Evolutionary conservation across 306 rosid species (phyloP), one percentile per base, ranked within the genome.

Genomic region (Canavalia gladiata): DNA sequence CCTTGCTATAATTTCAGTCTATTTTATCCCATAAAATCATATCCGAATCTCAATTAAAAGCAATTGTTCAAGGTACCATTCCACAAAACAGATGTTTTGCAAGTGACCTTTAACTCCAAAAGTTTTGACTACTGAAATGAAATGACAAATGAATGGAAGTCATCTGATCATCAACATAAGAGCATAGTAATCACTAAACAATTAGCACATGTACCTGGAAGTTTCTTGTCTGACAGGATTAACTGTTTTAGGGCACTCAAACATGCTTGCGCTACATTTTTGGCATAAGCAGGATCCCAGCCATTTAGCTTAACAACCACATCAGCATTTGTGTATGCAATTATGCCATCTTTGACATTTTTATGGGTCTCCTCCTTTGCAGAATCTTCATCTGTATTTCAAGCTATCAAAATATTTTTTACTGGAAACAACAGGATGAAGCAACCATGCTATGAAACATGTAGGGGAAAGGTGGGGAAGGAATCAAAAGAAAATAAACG

Each of bases 201-300:
- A 29, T 28, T 49, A 45, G 57, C 5, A n/a, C 37, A 66, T 8
- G 59, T 87, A 95, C 97, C 95, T 86, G 98, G 92, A 82, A 93
- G 99, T 37, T 88, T 86, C 84, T 91, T 91, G 91, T 93, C 98
- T 13, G 98, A 85, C 9, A 84, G 78, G 84, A 91, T 86, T 51
- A 95, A 80, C 82, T 95, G 94, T 84, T 95, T 95, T 39, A 95
- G 90, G 85, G 96, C 99, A 73, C 96, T 90, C 86, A 95, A 86
- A 73, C 89, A 91, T 71, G 93, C 98, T 81, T 90, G 94, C 39
- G 96, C 97, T 73, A 95, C 88, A 77, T 75, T 88, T 85, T 90
- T 91, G 71, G 90, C 88, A 83, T 89, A 88, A 64, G 89, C 89
- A 87, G 82, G 66, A 74, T 91, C 97, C 98, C 98, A 93, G 8